Evolutionary conservation across 306 rosid genomes (phyloP).

Genomic region (Cucumis hystrix): DNA sequence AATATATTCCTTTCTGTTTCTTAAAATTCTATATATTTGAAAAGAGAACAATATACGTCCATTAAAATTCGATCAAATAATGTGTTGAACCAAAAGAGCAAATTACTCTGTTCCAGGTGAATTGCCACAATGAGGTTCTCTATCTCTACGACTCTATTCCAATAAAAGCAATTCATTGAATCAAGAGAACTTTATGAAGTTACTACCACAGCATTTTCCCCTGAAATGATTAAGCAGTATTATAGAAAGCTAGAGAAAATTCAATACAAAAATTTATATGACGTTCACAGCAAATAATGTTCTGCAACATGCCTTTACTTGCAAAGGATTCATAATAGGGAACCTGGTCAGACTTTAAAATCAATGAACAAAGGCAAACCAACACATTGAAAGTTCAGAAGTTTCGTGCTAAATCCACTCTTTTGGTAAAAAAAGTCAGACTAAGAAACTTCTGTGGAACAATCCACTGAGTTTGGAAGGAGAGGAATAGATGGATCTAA

Average conservation of each 20-base stretch:
- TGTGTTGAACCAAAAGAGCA: neutral
- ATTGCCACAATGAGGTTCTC: neutral
- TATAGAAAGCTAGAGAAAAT: neutral
- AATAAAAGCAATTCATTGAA: neutral
- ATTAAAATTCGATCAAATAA: neutral
- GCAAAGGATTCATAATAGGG: neutral
- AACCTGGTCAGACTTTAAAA: neutral
- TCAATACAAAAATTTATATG: neutral
- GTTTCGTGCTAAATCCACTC: neutral
- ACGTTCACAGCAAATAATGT: neutral
- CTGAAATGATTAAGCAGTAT: neutral
- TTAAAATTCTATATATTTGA: neutral
- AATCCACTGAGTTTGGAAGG: neutral
- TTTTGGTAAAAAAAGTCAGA: neutral
- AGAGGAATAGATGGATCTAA: neutral
- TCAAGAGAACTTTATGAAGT: neutral
- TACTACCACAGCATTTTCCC: neutral
- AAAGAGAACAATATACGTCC: neutral
- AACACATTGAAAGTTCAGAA: neutral
- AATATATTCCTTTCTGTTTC: no score
- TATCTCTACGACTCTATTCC: neutral
- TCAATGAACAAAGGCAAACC: neutral
- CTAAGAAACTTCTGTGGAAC: neutral
- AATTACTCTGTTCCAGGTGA: neutral
- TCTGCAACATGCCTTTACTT: neutral